Conservation (phyloP, 257 asterid genomes). For the Solanum neorickii region DNA sequence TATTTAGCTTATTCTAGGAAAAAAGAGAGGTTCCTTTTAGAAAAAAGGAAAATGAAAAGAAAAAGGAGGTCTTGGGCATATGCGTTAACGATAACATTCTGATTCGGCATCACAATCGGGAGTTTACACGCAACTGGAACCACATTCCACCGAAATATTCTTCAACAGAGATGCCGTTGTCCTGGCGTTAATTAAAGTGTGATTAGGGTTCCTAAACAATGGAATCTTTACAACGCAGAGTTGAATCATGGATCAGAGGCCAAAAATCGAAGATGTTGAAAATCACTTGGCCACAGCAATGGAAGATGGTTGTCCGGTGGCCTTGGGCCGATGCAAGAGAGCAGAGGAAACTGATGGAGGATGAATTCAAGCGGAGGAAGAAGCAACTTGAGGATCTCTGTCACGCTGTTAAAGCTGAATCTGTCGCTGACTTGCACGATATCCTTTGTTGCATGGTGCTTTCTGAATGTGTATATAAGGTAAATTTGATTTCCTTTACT, state of each 20-base stretch:
- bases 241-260: conserved; percentile 93
- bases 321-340: conserved; percentile 74
- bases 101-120: neutral
- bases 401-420: conserved; percentile 73
- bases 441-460: conserved; percentile 96
- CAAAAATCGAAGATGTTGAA: conserved; percentile 59
- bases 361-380: conserved; percentile 63
- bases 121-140: conserved; percentile 6
- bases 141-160: conserved; percentile 11
- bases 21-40: neutral
- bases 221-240: conserved; percentile 55
- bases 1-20: too few species aligned
- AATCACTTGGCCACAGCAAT: conserved; percentile 78
- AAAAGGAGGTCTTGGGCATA: neutral
- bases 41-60: neutral
- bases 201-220: conserved; percentile 29
- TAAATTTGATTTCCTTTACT: neutral
- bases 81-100: conserved; percentile 1
- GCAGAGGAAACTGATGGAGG: conserved; percentile 53
- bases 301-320: conserved; percentile 76
- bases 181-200: neutral
- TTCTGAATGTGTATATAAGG: conserved; percentile 61
- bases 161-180: neutral
- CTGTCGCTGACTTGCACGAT: conserved; percentile 83
- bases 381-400: conserved; percentile 75